phyloP scores from a whole-genome alignment of 495 filamentous ascomycete species.

The Aspergillus wentii region DNA sequence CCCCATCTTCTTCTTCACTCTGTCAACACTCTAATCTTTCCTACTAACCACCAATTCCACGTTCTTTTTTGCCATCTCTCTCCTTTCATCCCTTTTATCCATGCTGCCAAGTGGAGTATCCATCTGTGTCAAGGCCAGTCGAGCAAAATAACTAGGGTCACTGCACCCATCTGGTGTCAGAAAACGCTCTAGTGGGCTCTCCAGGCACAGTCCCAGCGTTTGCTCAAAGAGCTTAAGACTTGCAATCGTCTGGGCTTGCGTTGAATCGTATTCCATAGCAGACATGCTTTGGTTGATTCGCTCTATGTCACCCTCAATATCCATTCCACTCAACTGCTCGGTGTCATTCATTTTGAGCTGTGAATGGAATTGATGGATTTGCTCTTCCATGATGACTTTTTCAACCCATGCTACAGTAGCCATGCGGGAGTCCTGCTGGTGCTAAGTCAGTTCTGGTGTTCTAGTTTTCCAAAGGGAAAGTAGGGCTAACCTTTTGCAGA shows the following conservation, averaged over 20 bases:
- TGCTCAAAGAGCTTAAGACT: slow-evolving; percentile 12
- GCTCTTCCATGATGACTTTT: neutral
- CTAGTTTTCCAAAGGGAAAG: no score
- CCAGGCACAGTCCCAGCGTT: slow-evolving; percentile 3
- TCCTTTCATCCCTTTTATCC: slow-evolving; percentile 10
- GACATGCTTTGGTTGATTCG: no score
- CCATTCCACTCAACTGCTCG: no score
- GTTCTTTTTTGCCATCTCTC: slow-evolving; percentile 5
- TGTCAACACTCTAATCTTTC: neutral
- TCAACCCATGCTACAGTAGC: neutral
- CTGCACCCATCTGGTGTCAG: slow-evolving; percentile 17
- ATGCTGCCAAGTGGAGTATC: slow-evolving; percentile 10
- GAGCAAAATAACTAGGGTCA: slow-evolving; percentile 12
- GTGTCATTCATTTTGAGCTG: no score
- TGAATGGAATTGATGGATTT: neutral
- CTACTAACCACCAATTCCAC: neutral
- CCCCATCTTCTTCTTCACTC: neutral
- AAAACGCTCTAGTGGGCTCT: slow-evolving; percentile 19
- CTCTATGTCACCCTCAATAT: no score
- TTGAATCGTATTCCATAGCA: no score
- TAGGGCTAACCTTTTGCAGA: neutral
- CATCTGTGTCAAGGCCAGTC: slow-evolving; percentile 9
- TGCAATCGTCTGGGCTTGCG: neutral
- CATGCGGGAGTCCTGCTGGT: neutral
- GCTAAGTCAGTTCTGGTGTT: neutral